These are phyloP conservation scores for Aureobasidium subglaciale DNA, from an alignment of 2,329 filamentous ascomycete species.

Conservation along the genomic window DNA sequence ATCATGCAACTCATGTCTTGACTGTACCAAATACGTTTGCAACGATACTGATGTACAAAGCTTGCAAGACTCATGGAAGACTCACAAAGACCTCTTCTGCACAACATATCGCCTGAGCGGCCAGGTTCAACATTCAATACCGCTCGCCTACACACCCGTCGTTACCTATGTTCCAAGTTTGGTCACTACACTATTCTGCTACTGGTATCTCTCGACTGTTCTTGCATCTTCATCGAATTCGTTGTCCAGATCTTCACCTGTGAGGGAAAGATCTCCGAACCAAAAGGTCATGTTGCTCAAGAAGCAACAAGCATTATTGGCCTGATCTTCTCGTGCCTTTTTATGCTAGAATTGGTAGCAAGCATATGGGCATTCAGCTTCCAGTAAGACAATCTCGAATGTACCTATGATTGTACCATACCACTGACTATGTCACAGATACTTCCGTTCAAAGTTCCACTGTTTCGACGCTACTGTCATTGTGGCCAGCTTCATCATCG, in stretches of 20 bases:
- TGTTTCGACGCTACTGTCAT: slow-evolving; percentile 59
- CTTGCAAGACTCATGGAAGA: neutral
- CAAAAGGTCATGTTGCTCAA: slow-evolving; percentile 27
- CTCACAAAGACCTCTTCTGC: neutral
- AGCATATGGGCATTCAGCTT: slow-evolving; percentile 57
- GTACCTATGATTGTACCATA: neutral
- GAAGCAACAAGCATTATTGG: slow-evolving; percentile 45
- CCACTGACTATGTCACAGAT: slow-evolving; percentile 20
- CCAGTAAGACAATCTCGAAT: slow-evolving; percentile 35
- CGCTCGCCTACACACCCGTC: slow-evolving; percentile 23
- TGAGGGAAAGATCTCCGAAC: slow-evolving; percentile 30
- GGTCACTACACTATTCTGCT: slow-evolving; percentile 45
- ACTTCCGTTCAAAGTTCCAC: slow-evolving; percentile 46
- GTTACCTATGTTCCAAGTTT: slow-evolving; percentile 38
- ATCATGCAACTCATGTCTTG: neutral
- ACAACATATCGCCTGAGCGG: neutral
- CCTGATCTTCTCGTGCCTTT: slow-evolving; percentile 56
- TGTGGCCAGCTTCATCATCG: slow-evolving; percentile 53
- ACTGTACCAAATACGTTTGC: neutral
- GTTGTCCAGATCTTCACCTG: slow-evolving; percentile 45
- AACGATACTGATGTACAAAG: neutral
- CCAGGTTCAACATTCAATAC: neutral
- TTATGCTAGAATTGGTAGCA: slow-evolving; percentile 55
- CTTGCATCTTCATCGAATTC: slow-evolving; percentile 48
- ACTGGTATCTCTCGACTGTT: slow-evolving; percentile 45